phyloP scores from a whole-genome alignment of 2,329 filamentous ascomycete species.

The Paracoccidioides lutzii region DNA sequence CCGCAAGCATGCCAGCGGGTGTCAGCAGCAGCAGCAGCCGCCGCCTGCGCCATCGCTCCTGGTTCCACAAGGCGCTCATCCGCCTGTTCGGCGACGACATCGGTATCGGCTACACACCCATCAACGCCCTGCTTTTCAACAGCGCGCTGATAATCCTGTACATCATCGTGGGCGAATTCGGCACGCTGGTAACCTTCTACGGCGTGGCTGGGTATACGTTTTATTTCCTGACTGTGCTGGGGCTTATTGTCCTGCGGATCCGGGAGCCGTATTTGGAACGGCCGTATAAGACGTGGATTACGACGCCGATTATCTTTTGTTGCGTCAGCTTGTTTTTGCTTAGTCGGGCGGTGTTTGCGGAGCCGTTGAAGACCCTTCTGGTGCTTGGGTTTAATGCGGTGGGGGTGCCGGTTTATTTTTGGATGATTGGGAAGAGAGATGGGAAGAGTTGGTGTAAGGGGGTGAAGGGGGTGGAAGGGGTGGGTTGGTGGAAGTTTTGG shows the following conservation, averaged over 20 bases:
- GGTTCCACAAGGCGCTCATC: constrained; percentile 46
- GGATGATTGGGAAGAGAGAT: constrained; percentile 59
- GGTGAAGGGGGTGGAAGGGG: background rate
- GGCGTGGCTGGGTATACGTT: constrained; percentile 95
- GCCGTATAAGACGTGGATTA: constrained; percentile 93
- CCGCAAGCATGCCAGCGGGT: constrained; percentile 17
- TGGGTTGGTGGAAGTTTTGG: constrained; percentile 33
- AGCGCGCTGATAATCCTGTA: constrained; percentile 59
- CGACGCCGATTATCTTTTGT: constrained; percentile 94
- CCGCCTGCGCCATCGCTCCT: constrained; percentile 37
- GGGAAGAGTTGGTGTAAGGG: constrained; percentile 21
- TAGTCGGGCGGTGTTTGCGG: constrained; percentile 74
- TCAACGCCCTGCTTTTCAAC: constrained; percentile 81
- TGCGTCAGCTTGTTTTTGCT: constrained; percentile 91
- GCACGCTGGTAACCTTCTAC: constrained; percentile 88
- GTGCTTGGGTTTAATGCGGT: constrained; percentile 74
- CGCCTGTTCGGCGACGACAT: constrained; percentile 62
- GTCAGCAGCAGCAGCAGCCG: background rate
- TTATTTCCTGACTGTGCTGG: constrained; percentile 90
- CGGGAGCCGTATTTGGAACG: constrained; percentile 76
- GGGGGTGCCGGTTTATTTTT: constrained; percentile 81
- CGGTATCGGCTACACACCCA: constrained; percentile 81
- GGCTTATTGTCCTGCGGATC: constrained; percentile 79
- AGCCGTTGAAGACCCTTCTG: constrained; percentile 78
- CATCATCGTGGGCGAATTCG: constrained; percentile 77